Evolutionary conservation across 352 stramenopile species (phyloP).

Genomic region (Globisporangium polare): DNA sequence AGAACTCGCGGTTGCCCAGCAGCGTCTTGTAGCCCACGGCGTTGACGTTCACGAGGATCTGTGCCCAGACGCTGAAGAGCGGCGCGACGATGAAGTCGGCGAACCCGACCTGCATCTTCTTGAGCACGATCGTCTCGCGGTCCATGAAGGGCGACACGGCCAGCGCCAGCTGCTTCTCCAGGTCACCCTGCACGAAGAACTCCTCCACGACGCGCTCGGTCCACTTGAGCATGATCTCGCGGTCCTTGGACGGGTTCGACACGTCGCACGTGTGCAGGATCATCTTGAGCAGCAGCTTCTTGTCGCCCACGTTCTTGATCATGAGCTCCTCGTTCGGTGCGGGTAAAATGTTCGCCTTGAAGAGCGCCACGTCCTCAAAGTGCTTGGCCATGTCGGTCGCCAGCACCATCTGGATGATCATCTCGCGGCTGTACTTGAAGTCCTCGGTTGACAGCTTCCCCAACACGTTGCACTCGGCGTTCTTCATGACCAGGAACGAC

Average conservation of each 20-base stretch:
- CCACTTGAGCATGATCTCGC: constrained; percentile 89
- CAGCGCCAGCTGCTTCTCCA: constrained; percentile 90
- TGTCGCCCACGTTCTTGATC: constrained; percentile 84
- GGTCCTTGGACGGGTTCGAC: constrained; percentile 91
- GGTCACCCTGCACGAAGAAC: constrained; percentile 95
- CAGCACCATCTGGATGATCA: constrained; percentile 90
- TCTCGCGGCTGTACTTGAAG: constrained; percentile 85
- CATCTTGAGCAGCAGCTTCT: constrained; percentile 87
- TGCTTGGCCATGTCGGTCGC: constrained; percentile 90
- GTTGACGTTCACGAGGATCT: constrained; percentile 77
- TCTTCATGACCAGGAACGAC: constrained; percentile 90
- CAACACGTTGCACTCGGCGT: constrained; percentile 80
- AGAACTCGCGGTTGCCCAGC: constrained; percentile 81
- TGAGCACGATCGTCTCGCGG: constrained; percentile 86
- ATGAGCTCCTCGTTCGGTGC: constrained; percentile 54
- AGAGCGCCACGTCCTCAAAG: constrained; percentile 83
- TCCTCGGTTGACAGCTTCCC: constrained; percentile 65
- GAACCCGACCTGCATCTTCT: constrained; percentile 94
- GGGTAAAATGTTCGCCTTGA: constrained; percentile 86
- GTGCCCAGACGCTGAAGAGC: constrained; percentile 82
- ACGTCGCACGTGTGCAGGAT: constrained; percentile 93
- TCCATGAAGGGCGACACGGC: constrained; percentile 93
- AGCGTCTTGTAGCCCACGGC: constrained; percentile 59
- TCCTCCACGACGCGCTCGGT: constrained; percentile 92
- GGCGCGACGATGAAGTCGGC: constrained; percentile 93